Base-by-base conservation (phyloP, 2,329 filamentous ascomycete species). In the Arthrobotrys musiformis region DNA sequence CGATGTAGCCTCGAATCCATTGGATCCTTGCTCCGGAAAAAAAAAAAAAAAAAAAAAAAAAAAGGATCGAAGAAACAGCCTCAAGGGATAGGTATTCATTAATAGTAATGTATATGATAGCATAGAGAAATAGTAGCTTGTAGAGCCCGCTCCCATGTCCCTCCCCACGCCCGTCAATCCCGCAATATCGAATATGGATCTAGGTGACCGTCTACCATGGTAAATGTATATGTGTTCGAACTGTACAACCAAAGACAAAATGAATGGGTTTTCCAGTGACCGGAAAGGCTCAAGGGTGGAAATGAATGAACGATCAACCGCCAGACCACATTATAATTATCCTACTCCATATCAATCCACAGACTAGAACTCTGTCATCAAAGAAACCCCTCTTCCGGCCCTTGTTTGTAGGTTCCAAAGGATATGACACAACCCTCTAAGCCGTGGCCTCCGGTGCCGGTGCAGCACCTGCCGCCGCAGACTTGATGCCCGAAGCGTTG, bases 301-400 rank as follows among this genome's bases (percentile, higher is more conserved):
- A 17, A 64, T 37, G 35, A 28, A 58, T 44, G 56, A 62, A 33
- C 35, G 22, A 52, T 54, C 54, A 17, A 62, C 26, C 11, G 26
- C 26, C 9, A 52, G n/a, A 54, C 42, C 69, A 17, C 50, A 58
- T 61, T 42, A 67, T 62, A 13, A 61, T 61, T 67, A 52, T 52
- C 61, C 19, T 30, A 40, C 46, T 35, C 40, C 28, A 26, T 17
- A 24, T 24, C 46, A 22, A 42, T 26, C 58, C 46, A 26, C 24
- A 56, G n/a, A 11, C 11, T 1, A 15, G n/a, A 37, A 66, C 62
- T 52, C 54, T 58, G 22, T 24, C 54, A 40, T 24, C 28, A 26
- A 28, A 13, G n/a, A 3, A 26, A 28, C n/a, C 24, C 52, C 56
- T 44, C 22, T 11, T 24, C 17, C 26, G 13, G 19, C 44, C n/a